phyloP scores from a whole-genome alignment of 2,329 filamentous ascomycete species.

The Penicillium aurantiogriseum region DNA sequence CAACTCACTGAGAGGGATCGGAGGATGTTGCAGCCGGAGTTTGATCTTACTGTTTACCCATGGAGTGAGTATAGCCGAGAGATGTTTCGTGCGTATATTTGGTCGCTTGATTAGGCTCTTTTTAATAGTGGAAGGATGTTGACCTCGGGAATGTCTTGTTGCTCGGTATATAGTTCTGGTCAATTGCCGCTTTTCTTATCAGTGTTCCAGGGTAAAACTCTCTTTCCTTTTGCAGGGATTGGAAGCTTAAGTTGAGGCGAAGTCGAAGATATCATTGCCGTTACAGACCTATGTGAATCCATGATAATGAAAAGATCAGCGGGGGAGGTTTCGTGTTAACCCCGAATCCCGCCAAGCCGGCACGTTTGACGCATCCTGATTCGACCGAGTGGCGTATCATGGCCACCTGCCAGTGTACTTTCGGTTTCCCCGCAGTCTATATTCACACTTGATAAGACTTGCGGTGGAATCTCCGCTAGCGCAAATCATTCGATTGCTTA shows the following conservation, averaged over 20 bases:
- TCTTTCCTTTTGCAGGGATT: too few relatives aligned
- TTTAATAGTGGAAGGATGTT: background rate
- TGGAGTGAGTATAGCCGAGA: constrained; percentile 9
- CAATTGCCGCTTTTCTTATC: background rate
- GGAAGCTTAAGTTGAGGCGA: background rate
- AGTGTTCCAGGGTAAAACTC: background rate
- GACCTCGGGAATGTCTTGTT: background rate
- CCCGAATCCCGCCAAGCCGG: background rate
- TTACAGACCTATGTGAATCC: background rate
- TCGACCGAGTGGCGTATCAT: background rate
- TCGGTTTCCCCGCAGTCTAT: background rate
- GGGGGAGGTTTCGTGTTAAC: background rate
- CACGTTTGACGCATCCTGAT: background rate
- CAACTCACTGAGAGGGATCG: background rate
- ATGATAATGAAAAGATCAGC: background rate
- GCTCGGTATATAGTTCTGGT: background rate
- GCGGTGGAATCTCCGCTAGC: background rate
- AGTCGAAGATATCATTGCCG: background rate
- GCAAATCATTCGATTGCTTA: background rate
- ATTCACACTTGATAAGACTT: constrained; percentile 9
- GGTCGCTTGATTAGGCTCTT: background rate
- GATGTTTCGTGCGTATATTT: constrained; percentile 9
- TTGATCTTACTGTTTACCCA: constrained; percentile 4
- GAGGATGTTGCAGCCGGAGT: background rate
- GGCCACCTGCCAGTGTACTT: background rate